Base-by-base conservation (phyloP, 2,329 filamentous ascomycete genomes). In the Phyllosticta citriasiana region DNA sequence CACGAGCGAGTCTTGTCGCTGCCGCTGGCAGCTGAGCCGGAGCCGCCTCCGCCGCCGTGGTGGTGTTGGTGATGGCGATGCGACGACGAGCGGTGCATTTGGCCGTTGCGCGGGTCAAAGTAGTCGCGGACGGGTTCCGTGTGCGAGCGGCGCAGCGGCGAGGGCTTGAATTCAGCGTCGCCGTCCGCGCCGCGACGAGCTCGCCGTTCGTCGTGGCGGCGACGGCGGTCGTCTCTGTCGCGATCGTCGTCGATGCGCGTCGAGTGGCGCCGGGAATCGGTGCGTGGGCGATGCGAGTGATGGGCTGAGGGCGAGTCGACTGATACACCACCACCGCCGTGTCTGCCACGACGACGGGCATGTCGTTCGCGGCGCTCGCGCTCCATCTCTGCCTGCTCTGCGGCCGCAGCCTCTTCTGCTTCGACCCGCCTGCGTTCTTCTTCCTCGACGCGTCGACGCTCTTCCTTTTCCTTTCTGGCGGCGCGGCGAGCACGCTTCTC, bases 1-100 rank as follows among this genome's bases (percentile, higher is more conserved):
- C 78, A 81, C 0, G 75, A 78, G 1, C 74, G 74, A 4, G 78
- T 80, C 69, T 80, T 80, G 69, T 80, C 53, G 57, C 74, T 72
- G 57, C 73, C 72, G 52, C 69, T 70, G 63, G 70, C 63, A 2
- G 40, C 74, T 12, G 73, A 72, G 56, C 65, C 65, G 61, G 72
- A 70, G 8, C 62, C 62, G 1, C 33, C 55, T 7, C 58, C 16
- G 14, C 26, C 53, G 71, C 69, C 12, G 25, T 5, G 22, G 52
- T 22, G 25, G 33, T 3, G 51, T 10, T 35, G 27, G 30, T 30
- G 27, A 24, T 25, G 55, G n/a, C 40, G 35, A 19, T 53, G 12
- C 35, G 19, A 19, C 35, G 56, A 47, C 26, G 25, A 24, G 35
- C 14, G 24, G 35, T n/a, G 24, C 57, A 24, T 5, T 9, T 19